Conservation (phyloP, 2,329 filamentous ascomycete species). For the Byssoonygena ceratinophila region DNA sequence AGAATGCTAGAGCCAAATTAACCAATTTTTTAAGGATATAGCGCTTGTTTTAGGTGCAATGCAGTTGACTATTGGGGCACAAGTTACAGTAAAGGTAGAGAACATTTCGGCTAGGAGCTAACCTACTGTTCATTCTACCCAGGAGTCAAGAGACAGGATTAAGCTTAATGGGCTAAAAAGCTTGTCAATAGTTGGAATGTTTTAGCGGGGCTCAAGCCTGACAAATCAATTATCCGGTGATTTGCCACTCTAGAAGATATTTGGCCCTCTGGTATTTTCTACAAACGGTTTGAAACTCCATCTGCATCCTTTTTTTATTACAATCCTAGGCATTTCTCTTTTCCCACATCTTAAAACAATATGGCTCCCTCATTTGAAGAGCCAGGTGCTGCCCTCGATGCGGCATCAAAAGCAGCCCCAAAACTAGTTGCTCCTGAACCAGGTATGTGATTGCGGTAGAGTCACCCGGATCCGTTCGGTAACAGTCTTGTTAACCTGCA, state of each 20-base stretch:
- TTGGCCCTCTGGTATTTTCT: background rate
- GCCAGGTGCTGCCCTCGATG: conserved; percentile 60
- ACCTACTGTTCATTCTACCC: too few relatives aligned
- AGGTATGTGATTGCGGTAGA: conserved; percentile 32
- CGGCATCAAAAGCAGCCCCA: conserved; percentile 66
- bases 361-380: conserved; percentile 80
- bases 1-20: too few relatives aligned
- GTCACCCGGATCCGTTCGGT: background rate
- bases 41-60: too few relatives aligned
- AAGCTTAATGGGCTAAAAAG: conserved; percentile 6
- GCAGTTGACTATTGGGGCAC: too few relatives aligned
- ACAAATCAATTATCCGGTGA: background rate
- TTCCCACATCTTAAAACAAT: too few relatives aligned
- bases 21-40: too few relatives aligned
- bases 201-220: background rate
- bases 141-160: too few relatives aligned
- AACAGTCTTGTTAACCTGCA: background rate
- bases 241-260: background rate
- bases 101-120: too few relatives aligned
- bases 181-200: background rate
- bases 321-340: too few relatives aligned
- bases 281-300: background rate
- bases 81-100: too few relatives aligned
- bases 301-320: background rate
- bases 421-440: conserved; percentile 88